Evolutionary conservation across 2,329 filamentous ascomycete genomes (phyloP).

Genomic region (Macroventuria anomochaeta): DNA sequence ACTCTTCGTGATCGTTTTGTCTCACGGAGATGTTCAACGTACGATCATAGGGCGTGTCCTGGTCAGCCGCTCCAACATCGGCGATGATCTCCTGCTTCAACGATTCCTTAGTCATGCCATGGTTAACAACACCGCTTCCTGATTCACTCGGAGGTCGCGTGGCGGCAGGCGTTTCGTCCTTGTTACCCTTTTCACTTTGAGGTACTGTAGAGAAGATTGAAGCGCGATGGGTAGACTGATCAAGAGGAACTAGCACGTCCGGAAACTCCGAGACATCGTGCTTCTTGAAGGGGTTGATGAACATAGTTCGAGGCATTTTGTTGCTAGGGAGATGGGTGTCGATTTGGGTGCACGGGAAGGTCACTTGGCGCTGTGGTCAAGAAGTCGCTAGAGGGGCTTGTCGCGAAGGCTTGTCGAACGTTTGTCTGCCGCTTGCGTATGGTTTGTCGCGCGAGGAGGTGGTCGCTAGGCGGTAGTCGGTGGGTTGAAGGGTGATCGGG

Average conservation of each 20-base stretch:
- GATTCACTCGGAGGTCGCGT: conserved; percentile 33
- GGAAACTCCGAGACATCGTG: conserved; percentile 59
- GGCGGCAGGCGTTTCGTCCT: conserved; percentile 39
- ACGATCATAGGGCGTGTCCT: conserved; percentile 78
- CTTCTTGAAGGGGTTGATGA: conserved; percentile 59
- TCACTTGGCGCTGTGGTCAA: conserved; percentile 11
- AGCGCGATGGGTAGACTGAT: conserved; percentile 51
- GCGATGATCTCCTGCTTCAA: conserved; percentile 71
- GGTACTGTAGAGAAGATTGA: conserved; percentile 32
- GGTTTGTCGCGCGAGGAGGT: conserved; percentile 1
- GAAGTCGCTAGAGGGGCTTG: background rate
- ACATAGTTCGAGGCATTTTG: conserved; percentile 48
- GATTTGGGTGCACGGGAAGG: conserved; percentile 1
- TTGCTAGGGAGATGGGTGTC: conserved; percentile 16
- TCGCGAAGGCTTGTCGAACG: conserved; percentile 7
- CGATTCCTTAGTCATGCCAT: conserved; percentile 66
- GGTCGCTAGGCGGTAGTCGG: conserved; percentile 8
- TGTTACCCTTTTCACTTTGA: conserved; percentile 30
- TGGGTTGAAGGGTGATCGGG: background rate
- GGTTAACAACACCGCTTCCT: conserved; percentile 38
- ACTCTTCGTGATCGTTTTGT: no score
- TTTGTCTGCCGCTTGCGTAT: conserved; percentile 5
- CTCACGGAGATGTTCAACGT: conserved; percentile 44
- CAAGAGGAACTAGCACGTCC: conserved; percentile 59
- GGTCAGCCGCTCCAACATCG: conserved; percentile 62